These are phyloP conservation scores for Oidium heveae DNA, from an alignment of 2,329 filamentous ascomycete genomes.

Conservation along the genomic window DNA sequence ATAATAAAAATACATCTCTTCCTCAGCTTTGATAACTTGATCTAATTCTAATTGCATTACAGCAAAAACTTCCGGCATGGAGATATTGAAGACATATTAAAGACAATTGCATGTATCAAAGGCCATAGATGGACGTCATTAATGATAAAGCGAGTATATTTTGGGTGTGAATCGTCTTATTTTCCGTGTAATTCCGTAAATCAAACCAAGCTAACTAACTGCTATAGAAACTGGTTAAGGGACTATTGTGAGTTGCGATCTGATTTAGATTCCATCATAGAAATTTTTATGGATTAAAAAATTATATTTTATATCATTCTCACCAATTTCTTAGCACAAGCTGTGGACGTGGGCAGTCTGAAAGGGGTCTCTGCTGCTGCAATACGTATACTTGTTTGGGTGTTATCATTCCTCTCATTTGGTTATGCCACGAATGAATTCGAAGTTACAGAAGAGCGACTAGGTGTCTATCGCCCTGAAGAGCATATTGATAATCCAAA, in stretches of 20 bases:
- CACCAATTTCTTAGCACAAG: neutral
- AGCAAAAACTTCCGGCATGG: neutral
- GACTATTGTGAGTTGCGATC: too few relatives aligned
- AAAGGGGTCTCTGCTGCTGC: slow-evolving; percentile 58
- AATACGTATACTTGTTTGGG: slow-evolving; percentile 57
- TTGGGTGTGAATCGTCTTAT: too few relatives aligned
- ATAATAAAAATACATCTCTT: neutral
- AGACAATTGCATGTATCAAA: slow-evolving; percentile 49
- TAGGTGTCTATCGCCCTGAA: slow-evolving; percentile 61
- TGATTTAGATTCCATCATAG: too few relatives aligned
- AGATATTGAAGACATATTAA: slow-evolving; percentile 65
- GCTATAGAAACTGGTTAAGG: too few relatives aligned
- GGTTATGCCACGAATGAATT: slow-evolving; percentile 73
- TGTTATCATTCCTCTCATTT: slow-evolving; percentile 58
- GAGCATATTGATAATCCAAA: slow-evolving; percentile 47
- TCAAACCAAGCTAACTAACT: too few relatives aligned
- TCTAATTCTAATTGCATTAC: neutral
- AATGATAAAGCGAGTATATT: too few relatives aligned
- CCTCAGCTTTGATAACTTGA: neutral
- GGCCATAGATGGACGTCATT: too few relatives aligned
- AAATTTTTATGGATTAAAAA: too few relatives aligned
- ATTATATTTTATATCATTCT: slow-evolving; percentile 17
- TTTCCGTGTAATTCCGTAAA: too few relatives aligned
- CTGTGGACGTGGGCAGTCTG: slow-evolving; percentile 42
- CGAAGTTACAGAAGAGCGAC: slow-evolving; percentile 55